phyloP scores from a whole-genome alignment of 2,329 filamentous ascomycete genomes.

The Coniochaeta prunicola region DNA sequence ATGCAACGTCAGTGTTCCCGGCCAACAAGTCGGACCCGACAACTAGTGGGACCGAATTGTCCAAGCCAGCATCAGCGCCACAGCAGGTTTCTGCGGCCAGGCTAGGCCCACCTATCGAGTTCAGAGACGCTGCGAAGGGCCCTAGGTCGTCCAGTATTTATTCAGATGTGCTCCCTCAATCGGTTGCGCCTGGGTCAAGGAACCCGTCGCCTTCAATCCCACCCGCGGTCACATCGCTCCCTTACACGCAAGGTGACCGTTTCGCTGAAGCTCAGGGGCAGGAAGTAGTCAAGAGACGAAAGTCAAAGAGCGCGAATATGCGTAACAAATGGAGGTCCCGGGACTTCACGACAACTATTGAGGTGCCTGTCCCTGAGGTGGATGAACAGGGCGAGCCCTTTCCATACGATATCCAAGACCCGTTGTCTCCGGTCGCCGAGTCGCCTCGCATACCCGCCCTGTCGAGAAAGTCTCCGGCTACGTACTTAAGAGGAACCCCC shows the following conservation, averaged over 20 bases:
- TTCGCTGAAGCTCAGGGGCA: slow-evolving; percentile 2
- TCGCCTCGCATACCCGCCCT: slow-evolving; percentile 26
- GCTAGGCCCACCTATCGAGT: slow-evolving; percentile 8
- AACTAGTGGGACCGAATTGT: background rate
- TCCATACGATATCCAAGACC: slow-evolving; percentile 14
- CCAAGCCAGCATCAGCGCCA: background rate
- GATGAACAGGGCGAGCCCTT: slow-evolving; percentile 10
- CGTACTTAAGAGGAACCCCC: slow-evolving; percentile 17
- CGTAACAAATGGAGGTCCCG: slow-evolving; percentile 17
- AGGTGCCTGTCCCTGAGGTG: slow-evolving; percentile 13
- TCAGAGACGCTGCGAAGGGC: slow-evolving; percentile 15
- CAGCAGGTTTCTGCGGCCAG: background rate
- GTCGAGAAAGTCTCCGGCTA: slow-evolving; percentile 22
- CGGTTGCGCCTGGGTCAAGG: slow-evolving; percentile 8
- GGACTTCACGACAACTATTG: slow-evolving; percentile 31
- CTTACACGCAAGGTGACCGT: background rate
- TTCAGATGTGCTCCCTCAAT: slow-evolving; percentile 21
- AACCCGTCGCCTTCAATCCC: slow-evolving; percentile 13
- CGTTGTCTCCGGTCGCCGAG: slow-evolving; percentile 42
- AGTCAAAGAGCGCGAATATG: slow-evolving; percentile 5
- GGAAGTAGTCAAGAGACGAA: slow-evolving; percentile 2
- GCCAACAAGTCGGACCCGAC: background rate
- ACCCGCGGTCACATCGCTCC: slow-evolving; percentile 8
- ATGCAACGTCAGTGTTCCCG: background rate
- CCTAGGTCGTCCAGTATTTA: slow-evolving; percentile 28